Conservation (phyloP, 495 filamentous ascomycete genomes). For the Daldinia grandis region DNA sequence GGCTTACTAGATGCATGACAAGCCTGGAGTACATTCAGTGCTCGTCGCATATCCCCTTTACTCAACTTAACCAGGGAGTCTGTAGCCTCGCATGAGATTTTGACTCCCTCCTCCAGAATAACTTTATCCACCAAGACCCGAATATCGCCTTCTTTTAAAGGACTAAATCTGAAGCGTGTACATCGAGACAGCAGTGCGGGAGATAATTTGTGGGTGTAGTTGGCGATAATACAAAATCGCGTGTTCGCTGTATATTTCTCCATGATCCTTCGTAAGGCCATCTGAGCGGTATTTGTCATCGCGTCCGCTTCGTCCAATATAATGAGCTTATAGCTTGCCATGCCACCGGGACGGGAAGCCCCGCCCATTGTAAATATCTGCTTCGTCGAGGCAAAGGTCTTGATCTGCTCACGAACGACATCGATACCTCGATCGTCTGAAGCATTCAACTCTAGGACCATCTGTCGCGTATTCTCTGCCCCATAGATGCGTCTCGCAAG, state of each 20-base stretch:
- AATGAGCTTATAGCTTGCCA: conserved; percentile 91
- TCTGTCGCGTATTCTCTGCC: conserved; percentile 89
- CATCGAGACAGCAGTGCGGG: conserved; percentile 92
- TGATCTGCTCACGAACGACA: conserved; percentile 98
- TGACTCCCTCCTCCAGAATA: conserved; percentile 84
- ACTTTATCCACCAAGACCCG: conserved; percentile 85
- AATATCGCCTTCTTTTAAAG: conserved; percentile 88
- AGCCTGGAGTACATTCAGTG: conserved; percentile 94
- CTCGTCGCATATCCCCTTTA: conserved; percentile 95
- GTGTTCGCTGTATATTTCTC: conserved; percentile 99
- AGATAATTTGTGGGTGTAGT: conserved; percentile 99
- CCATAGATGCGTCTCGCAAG: conserved; percentile 95
- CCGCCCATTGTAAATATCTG: conserved; percentile 64
- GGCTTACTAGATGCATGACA: conserved; percentile 89
- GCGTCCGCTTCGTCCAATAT: conserved; percentile 98
- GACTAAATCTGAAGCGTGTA: conserved; percentile 94
- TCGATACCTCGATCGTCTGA: conserved; percentile 98
- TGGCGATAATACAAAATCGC: conserved; percentile 97
- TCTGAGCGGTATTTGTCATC: conserved; percentile 96
- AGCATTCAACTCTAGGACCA: conserved; percentile 97
- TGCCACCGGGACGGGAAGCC: conserved; percentile 46
- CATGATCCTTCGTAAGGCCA: conserved; percentile 97
- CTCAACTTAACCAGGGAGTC: conserved; percentile 85
- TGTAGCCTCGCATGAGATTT: conserved; percentile 79
- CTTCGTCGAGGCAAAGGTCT: conserved; percentile 88